Evolutionary conservation across 768 basidiomycete species (phyloP), one percentile per base, ranked within the genome.

Genomic region (Termitomyces sp.): DNA sequence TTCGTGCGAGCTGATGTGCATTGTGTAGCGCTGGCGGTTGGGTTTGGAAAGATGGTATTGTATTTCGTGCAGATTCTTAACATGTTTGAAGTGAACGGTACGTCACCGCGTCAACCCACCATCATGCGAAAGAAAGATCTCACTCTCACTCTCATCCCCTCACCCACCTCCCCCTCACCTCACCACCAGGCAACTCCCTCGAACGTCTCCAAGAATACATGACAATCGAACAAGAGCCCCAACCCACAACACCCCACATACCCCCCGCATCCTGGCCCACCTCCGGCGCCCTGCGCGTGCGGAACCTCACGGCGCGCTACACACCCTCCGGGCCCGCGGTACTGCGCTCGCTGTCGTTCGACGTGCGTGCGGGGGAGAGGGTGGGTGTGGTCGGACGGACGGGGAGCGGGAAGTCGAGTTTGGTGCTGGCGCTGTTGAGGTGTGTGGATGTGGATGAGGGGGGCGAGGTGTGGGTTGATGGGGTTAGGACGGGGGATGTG

Each of bases 121-220:
- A n/a, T n/a, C n/a, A n/a, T n/a, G n/a, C n/a, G n/a, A n/a, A n/a
- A n/a, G n/a, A n/a, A n/a, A n/a, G n/a, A n/a, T n/a, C n/a, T n/a
- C n/a, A n/a, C n/a, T n/a, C n/a, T n/a, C n/a, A n/a, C n/a, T n/a
- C n/a, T n/a, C n/a, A n/a, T n/a, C n/a, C n/a, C n/a, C n/a, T n/a
- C n/a, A n/a, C n/a, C n/a, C n/a, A 28, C 28, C 4, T 28, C 28
- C 28, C 2, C 4, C 28, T 28, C 28, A 28, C 28, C 28, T 2
- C 16, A 38, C 39, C 38, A 7, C 11, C 45, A 64, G 63, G 63
- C 9, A 58, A 55, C 55, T 78, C 78, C 61, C 68, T 79, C 11
- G 92, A 94, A 67, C 87, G 93, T 60, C 84, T 93, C 0, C 81
- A 88, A 51, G 87, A 69, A 4, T 88, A 84, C 68, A 69, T 87